phyloP scores from a whole-genome alignment of 2,329 filamentous ascomycete species.

The Calonectria montana region DNA sequence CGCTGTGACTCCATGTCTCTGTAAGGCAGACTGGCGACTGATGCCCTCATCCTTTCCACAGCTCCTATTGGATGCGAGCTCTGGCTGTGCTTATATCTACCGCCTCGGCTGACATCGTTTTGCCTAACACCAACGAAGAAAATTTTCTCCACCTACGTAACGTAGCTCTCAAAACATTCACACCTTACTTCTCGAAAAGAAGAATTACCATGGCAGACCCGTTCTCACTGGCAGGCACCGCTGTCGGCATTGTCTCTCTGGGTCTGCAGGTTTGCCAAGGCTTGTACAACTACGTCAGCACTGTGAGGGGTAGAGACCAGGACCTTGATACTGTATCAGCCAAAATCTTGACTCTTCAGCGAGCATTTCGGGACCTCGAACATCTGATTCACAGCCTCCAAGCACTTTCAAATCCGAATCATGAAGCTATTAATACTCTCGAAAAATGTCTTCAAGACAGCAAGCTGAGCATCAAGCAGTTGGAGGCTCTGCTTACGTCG shows the following conservation, averaged over 20 bases:
- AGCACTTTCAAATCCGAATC: not conserved
- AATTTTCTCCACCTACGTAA: not conserved
- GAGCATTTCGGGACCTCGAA: not conserved
- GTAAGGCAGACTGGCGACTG: no score
- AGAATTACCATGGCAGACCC: conserved; percentile 4
- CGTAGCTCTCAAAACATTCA: not conserved
- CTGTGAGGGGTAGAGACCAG: not conserved
- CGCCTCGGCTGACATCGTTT: no score
- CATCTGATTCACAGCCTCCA: not conserved
- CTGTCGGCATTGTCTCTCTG: conserved; percentile 7
- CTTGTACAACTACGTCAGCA: not conserved
- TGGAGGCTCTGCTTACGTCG: not conserved
- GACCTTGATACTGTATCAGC: not conserved
- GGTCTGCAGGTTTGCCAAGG: conserved; percentile 13
- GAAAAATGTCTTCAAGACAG: not conserved
- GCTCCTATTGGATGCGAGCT: no score
- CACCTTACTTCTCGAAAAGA: not conserved
- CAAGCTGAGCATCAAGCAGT: not conserved
- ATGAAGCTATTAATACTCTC: not conserved
- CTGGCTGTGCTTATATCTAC: no score
- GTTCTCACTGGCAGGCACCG: conserved; percentile 2
- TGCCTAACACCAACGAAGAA: no score
- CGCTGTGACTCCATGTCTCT: no score
- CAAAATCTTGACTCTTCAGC: not conserved
- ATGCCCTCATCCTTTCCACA: no score